Evolutionary conservation across 2,329 filamentous ascomycete genomes (phyloP).

Genomic region (Alternaria sp.): DNA sequence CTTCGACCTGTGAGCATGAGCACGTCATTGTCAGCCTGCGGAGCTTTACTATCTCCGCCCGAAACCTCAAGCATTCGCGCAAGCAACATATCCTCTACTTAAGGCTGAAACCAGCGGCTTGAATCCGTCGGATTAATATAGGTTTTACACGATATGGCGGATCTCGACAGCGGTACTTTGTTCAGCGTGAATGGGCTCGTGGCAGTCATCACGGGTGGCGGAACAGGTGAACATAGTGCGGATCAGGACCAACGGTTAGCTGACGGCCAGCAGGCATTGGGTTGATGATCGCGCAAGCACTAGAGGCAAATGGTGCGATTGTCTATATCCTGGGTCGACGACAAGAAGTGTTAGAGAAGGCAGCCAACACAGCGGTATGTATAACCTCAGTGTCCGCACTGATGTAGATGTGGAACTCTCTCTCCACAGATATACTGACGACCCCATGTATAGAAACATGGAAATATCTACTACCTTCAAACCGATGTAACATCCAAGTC

Average conservation of each 20-base stretch:
- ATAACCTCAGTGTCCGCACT: too few species aligned
- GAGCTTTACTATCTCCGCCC: not conserved
- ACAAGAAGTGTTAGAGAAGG: slow-evolving; percentile 25
- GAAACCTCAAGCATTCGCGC: not conserved
- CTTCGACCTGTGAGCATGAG: not conserved
- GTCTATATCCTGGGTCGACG: slow-evolving; percentile 38
- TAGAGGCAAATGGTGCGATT: slow-evolving; percentile 30
- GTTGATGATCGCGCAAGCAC: slow-evolving; percentile 31
- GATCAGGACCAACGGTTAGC: fast-evolving
- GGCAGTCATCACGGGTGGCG: not conserved
- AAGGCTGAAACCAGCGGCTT: fast-evolving
- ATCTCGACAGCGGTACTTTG: not conserved
- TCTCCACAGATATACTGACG: too few species aligned
- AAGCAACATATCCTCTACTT: not conserved
- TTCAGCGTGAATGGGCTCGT: not conserved
- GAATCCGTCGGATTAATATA: not conserved
- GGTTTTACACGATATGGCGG: not conserved
- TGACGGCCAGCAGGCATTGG: slow-evolving; percentile 26
- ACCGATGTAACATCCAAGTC: slow-evolving; percentile 32
- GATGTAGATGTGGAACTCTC: too few species aligned
- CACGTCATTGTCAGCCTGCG: not conserved
- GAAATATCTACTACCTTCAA: too few species aligned
- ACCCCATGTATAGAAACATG: too few species aligned
- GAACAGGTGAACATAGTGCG: not conserved
- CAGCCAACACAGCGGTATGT: slow-evolving; percentile 9